These are phyloP conservation scores for Mycothermus thermophilus DNA, from an alignment of 495 filamentous ascomycete species.

Conservation along the genomic window DNA sequence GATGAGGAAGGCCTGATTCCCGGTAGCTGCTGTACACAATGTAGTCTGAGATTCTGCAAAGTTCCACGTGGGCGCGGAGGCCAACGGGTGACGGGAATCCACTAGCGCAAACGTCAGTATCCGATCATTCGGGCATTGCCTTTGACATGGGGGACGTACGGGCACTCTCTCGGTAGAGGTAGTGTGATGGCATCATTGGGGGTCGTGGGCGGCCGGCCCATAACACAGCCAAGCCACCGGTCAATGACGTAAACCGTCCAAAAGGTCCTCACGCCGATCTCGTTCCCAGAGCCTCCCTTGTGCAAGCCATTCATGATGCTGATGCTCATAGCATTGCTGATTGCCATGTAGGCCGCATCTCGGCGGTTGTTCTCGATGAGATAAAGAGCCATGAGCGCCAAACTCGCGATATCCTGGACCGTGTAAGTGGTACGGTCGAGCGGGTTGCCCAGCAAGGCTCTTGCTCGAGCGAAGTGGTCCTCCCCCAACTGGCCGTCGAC, in stretches of 20 bases:
- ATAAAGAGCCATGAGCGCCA: constrained; percentile 27
- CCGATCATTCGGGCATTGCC: not conserved
- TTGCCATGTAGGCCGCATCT: constrained; percentile 25
- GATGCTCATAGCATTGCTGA: constrained; percentile 24
- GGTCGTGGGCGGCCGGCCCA: constrained; percentile 27
- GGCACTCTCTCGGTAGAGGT: constrained; percentile 17
- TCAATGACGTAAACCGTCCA: constrained; percentile 33
- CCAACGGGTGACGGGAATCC: constrained; percentile 22
- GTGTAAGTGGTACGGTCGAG: constrained; percentile 20
- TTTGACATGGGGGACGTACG: constrained; percentile 10
- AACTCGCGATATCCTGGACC: constrained; percentile 18
- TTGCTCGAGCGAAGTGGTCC: constrained; percentile 21
- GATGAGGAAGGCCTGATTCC: constrained; percentile 4
- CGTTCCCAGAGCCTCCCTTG: constrained; percentile 15
- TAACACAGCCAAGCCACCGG: constrained; percentile 29
- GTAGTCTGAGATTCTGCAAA: constrained; percentile 24
- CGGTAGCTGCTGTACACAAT: constrained; percentile 26
- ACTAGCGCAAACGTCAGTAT: constrained; percentile 5
- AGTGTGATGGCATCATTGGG: constrained; percentile 23
- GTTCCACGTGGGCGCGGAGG: constrained; percentile 24
- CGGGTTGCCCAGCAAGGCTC: constrained; percentile 22
- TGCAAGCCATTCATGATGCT: constrained; percentile 25
- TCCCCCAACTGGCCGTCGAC: constrained; percentile 16
- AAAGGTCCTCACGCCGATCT: constrained; percentile 23
- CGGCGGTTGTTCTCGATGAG: constrained; percentile 27